Evolutionary conservation across 2,329 filamentous ascomycete species (phyloP).

Genomic region (Trichoderma hamatum): DNA sequence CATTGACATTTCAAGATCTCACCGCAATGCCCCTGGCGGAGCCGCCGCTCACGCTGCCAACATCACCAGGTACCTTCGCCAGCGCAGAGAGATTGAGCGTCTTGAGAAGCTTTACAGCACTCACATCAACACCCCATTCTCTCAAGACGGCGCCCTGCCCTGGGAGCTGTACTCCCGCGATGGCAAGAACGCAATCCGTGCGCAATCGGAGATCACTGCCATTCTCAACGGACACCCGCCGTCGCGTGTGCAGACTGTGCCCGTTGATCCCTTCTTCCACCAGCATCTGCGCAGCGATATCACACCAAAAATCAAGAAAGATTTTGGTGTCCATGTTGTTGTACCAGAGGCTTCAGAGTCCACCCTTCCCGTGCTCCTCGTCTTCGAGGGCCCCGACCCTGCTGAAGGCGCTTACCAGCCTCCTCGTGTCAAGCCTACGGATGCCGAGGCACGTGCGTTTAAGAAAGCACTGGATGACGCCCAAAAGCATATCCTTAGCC

Average conservation of each 20-base stretch:
- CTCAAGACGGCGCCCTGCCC: constrained; percentile 68
- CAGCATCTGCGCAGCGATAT: constrained; percentile 69
- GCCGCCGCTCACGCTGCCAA: constrained; percentile 80
- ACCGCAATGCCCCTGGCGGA: constrained; percentile 72
- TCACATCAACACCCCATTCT: constrained; percentile 81
- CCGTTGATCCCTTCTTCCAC: constrained; percentile 80
- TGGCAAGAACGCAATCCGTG: constrained; percentile 78
- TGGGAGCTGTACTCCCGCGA: constrained; percentile 91
- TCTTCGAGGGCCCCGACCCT: constrained; percentile 69
- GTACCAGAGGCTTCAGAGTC: constrained; percentile 66
- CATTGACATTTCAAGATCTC: constrained; percentile 80
- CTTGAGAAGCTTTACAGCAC: constrained; percentile 80
- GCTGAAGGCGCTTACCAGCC: constrained; percentile 53
- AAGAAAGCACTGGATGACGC: constrained; percentile 59
- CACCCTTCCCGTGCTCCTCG: constrained; percentile 67
- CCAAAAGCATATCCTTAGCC: constrained; percentile 57
- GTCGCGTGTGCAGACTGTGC: constrained; percentile 66
- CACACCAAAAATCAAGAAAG: constrained; percentile 63
- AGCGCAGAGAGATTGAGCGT: constrained; percentile 78
- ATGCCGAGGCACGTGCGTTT: constrained; percentile 57
- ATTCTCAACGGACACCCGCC: constrained; percentile 76
- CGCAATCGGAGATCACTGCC: constrained; percentile 73
- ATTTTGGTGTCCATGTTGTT: constrained; percentile 73
- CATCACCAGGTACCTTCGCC: constrained; percentile 83
- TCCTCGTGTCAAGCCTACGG: constrained; percentile 56